Evolutionary conservation across 2,329 filamentous ascomycete genomes (phyloP), one percentile per base, ranked within the genome.

Genomic region (Kalmusia sp.): DNA sequence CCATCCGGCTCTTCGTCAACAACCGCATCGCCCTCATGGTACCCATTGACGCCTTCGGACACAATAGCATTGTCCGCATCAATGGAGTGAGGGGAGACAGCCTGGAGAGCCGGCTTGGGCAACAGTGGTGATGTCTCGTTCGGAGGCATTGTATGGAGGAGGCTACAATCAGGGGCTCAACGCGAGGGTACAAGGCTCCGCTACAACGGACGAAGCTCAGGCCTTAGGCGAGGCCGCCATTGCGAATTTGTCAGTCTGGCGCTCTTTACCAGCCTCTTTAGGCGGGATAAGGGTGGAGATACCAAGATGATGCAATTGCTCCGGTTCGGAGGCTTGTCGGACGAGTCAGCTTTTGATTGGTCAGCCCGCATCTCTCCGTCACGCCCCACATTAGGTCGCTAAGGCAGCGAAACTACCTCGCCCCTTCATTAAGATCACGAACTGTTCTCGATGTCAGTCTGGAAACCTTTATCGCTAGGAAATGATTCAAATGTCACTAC

Each of bases 111-210:
- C 27, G 52, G 57, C 37, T 72, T 64, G 6, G 67, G 68, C 31
- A 82, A 74, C 50, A 82, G 69, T 40, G 79, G 79, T 52, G 79
- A 79, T 9, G 72, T 79, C 64, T 82, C 80, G 30, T 15, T 34
- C 2, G 30, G 43, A n/a, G 43, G 30, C 43, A 46, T 46, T 6
- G 43, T 25, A n/a, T 34, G 19, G n/a, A 30, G 11, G 14, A n/a
- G 3, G 22, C 11, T 11, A n/a, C 6, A 11, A 3, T 30, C 25
- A 30, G 6, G 11, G 31, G 39, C 39, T 31, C 39, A 21, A 21
- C 17, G n/a, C 11, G 12, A 15, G 31, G 15, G 25, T 17, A 4
- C 15, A 12, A 19, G 31, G 25, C 39, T 43, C 7, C 25, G n/a
- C 28, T 27, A 17, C 39, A 17, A 43, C n/a, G 39, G 31, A 19